Evolutionary conservation across 2,329 filamentous ascomycete genomes (phyloP).

Genomic region (Trematosphaeria pertusa): DNA sequence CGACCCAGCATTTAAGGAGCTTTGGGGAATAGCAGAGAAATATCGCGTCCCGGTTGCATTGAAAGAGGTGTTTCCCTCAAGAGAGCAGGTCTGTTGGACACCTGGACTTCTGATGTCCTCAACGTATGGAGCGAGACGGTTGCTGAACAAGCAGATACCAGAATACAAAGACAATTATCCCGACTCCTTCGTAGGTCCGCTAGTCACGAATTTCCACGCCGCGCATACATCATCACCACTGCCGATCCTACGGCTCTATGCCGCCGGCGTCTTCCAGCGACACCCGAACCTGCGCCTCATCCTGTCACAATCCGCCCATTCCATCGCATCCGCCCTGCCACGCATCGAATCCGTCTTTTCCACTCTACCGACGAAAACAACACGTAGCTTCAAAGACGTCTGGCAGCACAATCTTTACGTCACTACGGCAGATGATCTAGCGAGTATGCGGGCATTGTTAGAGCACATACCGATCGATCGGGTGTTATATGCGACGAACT

Average conservation of each 20-base stretch:
- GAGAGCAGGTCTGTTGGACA: constrained; percentile 21
- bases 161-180: constrained; percentile 22
- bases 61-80: constrained; percentile 27
- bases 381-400: constrained; percentile 54
- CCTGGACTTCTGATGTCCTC: no score
- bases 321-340: constrained; percentile 63
- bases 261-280: constrained; percentile 62
- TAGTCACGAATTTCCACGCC: constrained; percentile 42
- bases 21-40: constrained; percentile 51
- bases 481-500: constrained; percentile 65
- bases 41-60: constrained; percentile 49
- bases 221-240: constrained; percentile 61
- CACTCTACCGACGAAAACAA: constrained; percentile 31
- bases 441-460: constrained; percentile 54
- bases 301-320: constrained; percentile 60
- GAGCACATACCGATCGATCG: constrained; percentile 57
- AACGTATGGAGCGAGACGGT: no score
- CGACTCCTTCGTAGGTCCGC: constrained; percentile 16
- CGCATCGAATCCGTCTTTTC: constrained; percentile 45
- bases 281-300: constrained; percentile 63
- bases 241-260: constrained; percentile 59
- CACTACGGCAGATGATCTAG: constrained; percentile 61
- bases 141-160: constrained; percentile 18
- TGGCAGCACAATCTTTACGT: constrained; percentile 66
- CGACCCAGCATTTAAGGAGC: constrained; percentile 50